These are phyloP conservation scores for Mallotus nudiflorus DNA, from an alignment of 345 rosid species.

Conservation along the genomic window DNA sequence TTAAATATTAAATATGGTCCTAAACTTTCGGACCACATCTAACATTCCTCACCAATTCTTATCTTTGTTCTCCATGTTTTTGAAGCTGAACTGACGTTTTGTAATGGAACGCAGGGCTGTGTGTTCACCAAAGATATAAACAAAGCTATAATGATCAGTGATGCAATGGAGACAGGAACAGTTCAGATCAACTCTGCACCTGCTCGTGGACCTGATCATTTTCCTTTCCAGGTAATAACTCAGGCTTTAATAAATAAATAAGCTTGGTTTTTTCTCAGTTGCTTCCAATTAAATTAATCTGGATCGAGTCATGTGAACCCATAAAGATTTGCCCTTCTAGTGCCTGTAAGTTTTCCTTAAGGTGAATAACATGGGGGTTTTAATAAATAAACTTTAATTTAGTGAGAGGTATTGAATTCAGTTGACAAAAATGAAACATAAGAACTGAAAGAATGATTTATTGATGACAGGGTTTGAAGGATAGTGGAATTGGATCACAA, in stretches of 20 bases:
- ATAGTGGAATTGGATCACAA: slow-evolving; percentile 98
- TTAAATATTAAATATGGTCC: no score
- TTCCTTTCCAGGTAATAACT: slow-evolving; percentile 85
- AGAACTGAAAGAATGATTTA: not conserved
- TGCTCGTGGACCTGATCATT: slow-evolving; percentile 98
- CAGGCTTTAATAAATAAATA: not conserved
- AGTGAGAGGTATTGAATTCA: no score
- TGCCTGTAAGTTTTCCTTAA: no score
- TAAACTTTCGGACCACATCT: no score
- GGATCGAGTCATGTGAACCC: no score
- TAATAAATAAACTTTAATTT: no score
- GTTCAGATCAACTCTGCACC: slow-evolving; percentile 99
- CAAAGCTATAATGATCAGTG: slow-evolving; percentile 85
- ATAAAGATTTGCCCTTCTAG: no score
- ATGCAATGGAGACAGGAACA: slow-evolving; percentile 99
- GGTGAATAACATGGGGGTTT: no score
- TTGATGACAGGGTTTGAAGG: slow-evolving; percentile 76
- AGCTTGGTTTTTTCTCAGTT: not conserved
- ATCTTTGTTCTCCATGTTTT: not conserved
- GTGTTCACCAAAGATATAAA: slow-evolving; percentile 89
- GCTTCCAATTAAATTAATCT: no score
- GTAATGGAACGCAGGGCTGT: slow-evolving; percentile 60
- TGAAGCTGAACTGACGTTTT: not conserved
- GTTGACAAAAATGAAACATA: not conserved
- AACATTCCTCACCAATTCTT: no score